A percentile compares a stretch with the other conserved stretches of the same genome.
These are phyloP conservation scores for Torulaspora franciscae DNA, from an alignment of 805 yeast genomes.

Conservation along the genomic window DNA sequence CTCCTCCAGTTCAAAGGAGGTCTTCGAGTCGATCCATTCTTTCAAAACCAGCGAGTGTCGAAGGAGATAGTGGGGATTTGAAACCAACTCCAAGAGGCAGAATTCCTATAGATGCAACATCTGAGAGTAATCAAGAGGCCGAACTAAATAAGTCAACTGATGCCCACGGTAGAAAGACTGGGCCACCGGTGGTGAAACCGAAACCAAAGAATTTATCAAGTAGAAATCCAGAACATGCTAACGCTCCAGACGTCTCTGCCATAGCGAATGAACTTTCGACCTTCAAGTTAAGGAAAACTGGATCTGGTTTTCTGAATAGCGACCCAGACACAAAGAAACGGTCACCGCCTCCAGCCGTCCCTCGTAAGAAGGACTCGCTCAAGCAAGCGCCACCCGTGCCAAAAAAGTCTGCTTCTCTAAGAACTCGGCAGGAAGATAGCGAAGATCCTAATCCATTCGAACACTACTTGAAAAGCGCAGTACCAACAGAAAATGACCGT, in stretches of 20 bases:
- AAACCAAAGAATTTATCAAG: constrained; percentile 23
- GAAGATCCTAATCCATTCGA: constrained; percentile 36
- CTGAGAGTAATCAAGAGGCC: not conserved
- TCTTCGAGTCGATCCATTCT: not conserved
- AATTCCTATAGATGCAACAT: not conserved
- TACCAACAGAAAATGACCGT: constrained; percentile 37
- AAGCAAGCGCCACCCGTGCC: constrained; percentile 22
- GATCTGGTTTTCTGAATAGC: constrained; percentile 1
- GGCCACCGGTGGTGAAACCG: constrained; percentile 28
- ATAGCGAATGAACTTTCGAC: constrained; percentile 15
- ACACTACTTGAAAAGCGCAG: constrained; percentile 37
- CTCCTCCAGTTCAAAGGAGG: constrained; percentile 26
- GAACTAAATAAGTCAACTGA: not conserved
- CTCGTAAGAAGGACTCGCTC: constrained; percentile 17
- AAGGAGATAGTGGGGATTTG: not conserved
- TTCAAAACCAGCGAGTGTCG: not conserved
- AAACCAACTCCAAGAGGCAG: constrained; percentile 8
- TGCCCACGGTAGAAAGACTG: constrained; percentile 2
- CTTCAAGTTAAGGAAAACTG: constrained; percentile 16
- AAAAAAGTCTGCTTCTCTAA: constrained; percentile 10
- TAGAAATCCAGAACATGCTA: not conserved
- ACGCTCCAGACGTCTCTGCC: constrained; percentile 3
- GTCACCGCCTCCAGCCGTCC: constrained; percentile 19
- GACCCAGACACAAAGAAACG: not conserved
- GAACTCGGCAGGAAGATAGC: constrained; percentile 5